Evolutionary conservation across 2,329 filamentous ascomycete species (phyloP), one percentile per base, ranked within the genome.

Genomic region (Aureobasidium sp.): DNA sequence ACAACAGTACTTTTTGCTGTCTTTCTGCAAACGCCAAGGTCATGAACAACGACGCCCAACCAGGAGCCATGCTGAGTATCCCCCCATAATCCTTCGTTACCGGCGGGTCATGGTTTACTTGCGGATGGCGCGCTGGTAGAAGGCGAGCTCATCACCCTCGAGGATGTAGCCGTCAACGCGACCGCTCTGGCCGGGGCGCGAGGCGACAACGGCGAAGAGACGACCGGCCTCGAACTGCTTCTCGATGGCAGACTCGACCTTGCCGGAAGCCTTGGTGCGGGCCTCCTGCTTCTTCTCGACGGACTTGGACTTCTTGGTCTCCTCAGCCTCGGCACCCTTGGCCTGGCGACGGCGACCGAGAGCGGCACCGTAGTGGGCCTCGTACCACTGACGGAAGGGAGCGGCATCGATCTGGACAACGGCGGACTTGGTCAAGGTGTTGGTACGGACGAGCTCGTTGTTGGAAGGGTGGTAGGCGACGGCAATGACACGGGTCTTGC

Each of bases 371-470:
- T 99, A 99, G 89, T 99, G 94, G 72, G 94, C 91, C 87, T 99
- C 94, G 83, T 96, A 99, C 94, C 94, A 99, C 84, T 97, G 93
- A 79, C 94, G 87, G 90, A 99, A 99, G 72, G 94, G 94, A 68
- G 94, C 91, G 74, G 95, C 94, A 81, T 99, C 94, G 82, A 99
- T 84, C 86, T 99, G 94, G 79, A 99, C 90, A 76, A 99, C 90
- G 82, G 94, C 94, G 77, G 91, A 91, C 84, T 92, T 95, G 86
- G 94, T 99, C 79, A 99, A 87, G 84, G 94, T 97, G 89, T 99
- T 99, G 82, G 94, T 99, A 78, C 94, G 94, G 85, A 99, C 92
- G 73, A 99, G 87, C 84, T 99, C 94, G 91, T 99, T 99, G 92
- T 99, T 99, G 79, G 93, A 97, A 68, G 94, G 95, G 83, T 99